Conservation (phyloP, 1,139 yeast species). For the Pichia sp. region DNA sequence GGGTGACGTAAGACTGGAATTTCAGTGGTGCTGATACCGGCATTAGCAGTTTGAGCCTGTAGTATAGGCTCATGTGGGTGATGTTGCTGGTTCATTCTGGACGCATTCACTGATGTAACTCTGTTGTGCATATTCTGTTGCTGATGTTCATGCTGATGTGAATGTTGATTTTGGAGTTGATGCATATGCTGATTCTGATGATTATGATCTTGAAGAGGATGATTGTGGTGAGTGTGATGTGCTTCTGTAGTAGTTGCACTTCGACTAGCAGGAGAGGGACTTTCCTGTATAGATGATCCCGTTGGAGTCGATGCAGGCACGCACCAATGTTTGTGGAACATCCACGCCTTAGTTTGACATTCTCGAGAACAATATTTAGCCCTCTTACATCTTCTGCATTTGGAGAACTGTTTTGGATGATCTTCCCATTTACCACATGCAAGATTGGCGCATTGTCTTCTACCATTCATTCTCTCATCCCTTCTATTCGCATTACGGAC, state of each 20-base stretch:
- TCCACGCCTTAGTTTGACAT: slow-evolving; percentile 91
- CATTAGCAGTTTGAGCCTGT: background rate
- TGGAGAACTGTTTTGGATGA: slow-evolving; percentile 85
- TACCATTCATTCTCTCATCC: slow-evolving; percentile 81
- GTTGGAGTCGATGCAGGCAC: slow-evolving; percentile 21
- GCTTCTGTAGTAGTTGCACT: background rate
- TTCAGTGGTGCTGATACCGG: no score
- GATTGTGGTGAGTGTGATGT: no score
- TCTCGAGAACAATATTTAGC: slow-evolving; percentile 92
- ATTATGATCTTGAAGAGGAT: no score
- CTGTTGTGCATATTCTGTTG: background rate
- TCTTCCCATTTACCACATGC: slow-evolving; percentile 96
- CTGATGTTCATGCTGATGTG: background rate
- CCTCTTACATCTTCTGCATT: slow-evolving; percentile 88
- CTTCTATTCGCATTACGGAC: slow-evolving; percentile 93
- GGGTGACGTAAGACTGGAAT: no score
- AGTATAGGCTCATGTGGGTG: background rate
- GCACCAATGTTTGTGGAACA: slow-evolving; percentile 93
- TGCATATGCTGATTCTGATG: slow-evolving; percentile 3
- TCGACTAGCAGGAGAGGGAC: no score
- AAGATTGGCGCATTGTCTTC: slow-evolving; percentile 90
- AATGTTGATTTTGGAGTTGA: background rate
- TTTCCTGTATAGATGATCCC: no score
- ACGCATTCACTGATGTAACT: no score
- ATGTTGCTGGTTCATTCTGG: background rate